A percentile compares a stretch with the other conserved stretches of the same genome.
Conservation (phyloP, 176 grass and related monocot species). For the Oryza glumipatula region DNA sequence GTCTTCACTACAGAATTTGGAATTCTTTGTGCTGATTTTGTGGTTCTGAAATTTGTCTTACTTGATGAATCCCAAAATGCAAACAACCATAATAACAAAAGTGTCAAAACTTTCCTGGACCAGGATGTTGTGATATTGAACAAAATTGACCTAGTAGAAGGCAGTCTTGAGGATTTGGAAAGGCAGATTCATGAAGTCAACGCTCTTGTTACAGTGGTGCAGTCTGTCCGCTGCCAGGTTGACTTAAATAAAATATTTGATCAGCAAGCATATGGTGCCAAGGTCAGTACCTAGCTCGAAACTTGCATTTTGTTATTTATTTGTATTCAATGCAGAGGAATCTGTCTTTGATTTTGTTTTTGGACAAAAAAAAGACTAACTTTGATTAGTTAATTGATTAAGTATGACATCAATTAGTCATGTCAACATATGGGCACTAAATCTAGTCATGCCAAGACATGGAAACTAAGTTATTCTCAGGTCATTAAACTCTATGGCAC, state of each 20-base stretch:
- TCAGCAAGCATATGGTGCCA: slow-evolving; percentile 69
- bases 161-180: slow-evolving; percentile 72
- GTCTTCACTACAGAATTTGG: slow-evolving; percentile 8
- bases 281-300: slow-evolving; percentile 54
- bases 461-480: not conserved
- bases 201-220: slow-evolving; percentile 74
- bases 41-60: not conserved
- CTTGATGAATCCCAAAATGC: slow-evolving; percentile 18
- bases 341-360: not conserved
- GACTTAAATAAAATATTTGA: slow-evolving; percentile 86
- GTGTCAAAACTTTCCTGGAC: slow-evolving; percentile 16
- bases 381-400: not conserved
- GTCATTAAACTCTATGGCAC: not conserved
- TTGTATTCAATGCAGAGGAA: not conserved
- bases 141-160: slow-evolving; percentile 88
- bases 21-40: not conserved
- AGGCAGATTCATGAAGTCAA: slow-evolving; percentile 76
- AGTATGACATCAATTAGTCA: not conserved
- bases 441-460: slow-evolving; percentile 7
- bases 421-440: not conserved
- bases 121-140: slow-evolving; percentile 98
- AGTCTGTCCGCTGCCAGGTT: slow-evolving; percentile 79
- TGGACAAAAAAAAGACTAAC: not conserved
- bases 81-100: slow-evolving; percentile 26
- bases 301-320: slow-evolving; percentile 21